A percentile compares a stretch with the other conserved stretches of the same genome.
phyloP scores from a whole-genome alignment of 2,329 filamentous ascomycete species.

The Bipolaris victoriae region DNA sequence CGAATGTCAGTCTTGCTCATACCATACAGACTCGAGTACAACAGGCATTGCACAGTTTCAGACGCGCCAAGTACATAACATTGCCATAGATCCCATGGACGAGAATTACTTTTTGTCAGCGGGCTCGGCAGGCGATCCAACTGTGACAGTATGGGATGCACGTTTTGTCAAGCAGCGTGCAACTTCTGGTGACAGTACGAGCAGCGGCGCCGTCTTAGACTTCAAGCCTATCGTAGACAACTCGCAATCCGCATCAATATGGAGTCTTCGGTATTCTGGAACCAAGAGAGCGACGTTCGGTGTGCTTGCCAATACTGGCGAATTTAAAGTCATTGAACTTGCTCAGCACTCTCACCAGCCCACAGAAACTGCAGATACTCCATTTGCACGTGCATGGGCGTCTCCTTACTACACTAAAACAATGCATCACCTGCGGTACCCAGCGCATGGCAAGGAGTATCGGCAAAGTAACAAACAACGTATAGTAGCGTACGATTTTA shows the following conservation, averaged over 20 bases:
- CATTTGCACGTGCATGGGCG: constrained; percentile 45
- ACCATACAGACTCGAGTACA: constrained; percentile 46
- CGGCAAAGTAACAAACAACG: constrained; percentile 55
- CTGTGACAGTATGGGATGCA: constrained; percentile 79
- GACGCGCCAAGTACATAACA: constrained; percentile 67
- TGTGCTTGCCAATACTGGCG: constrained; percentile 64
- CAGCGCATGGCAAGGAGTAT: constrained; percentile 55
- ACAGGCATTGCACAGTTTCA: constrained; percentile 57
- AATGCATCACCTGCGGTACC: constrained; percentile 51
- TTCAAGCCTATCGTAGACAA: constrained; percentile 61
- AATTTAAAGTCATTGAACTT: constrained; percentile 63
- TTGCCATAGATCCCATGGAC: constrained; percentile 79
- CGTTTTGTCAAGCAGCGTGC: constrained; percentile 55
- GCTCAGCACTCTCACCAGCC: constrained; percentile 56
- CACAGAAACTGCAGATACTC: constrained; percentile 25
- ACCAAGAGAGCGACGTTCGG: constrained; percentile 64
- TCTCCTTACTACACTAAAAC: constrained; percentile 54
- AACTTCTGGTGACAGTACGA: constrained; percentile 58
- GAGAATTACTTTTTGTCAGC: constrained; percentile 86
- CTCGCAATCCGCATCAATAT: constrained; percentile 59
- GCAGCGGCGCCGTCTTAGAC: constrained; percentile 62
- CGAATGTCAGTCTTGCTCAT: constrained; percentile 19
- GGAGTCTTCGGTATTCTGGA: constrained; percentile 67
- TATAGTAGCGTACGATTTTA: constrained; percentile 67
- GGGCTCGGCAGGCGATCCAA: constrained; percentile 72